These are phyloP conservation scores for Lipomyces kockii DNA, from an alignment of 805 yeast species.

Conservation along the genomic window DNA sequence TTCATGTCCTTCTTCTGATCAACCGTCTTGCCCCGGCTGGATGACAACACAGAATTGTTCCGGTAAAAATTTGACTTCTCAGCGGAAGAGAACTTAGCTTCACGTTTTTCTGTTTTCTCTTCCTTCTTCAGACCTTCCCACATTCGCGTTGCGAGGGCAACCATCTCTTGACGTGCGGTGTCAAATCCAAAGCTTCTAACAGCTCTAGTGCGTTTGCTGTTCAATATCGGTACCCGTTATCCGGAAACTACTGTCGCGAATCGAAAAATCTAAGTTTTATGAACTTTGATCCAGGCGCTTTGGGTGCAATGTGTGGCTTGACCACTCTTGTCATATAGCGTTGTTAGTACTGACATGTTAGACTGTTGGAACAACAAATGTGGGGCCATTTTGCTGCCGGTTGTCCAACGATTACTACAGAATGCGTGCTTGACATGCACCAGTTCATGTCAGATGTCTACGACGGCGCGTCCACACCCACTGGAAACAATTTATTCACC, in stretches of 20 bases:
- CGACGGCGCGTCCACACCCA: no score
- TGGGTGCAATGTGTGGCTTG: no score
- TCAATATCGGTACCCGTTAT: background rate
- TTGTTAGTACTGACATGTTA: no score
- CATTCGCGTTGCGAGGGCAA: background rate
- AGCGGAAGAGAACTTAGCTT: background rate
- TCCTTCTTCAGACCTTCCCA: conserved; percentile 2
- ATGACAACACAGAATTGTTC: background rate
- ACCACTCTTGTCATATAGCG: no score
- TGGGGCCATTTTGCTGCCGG: no score
- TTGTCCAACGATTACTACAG: no score
- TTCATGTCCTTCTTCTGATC: background rate
- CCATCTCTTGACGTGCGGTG: conserved; percentile 2
- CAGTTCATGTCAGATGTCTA: no score
- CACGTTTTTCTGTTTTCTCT: background rate
- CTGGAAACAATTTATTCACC: background rate
- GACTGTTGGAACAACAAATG: no score
- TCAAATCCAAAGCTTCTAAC: no score
- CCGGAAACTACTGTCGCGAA: background rate
- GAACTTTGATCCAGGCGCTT: no score
- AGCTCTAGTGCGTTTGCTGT: conserved; percentile 4
- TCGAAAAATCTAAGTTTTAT: background rate
- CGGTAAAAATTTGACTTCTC: background rate
- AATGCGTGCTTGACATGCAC: no score
- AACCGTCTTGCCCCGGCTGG: background rate